Percentiles rank a stretch among this genome's conserved stretches.
phyloP scores from a whole-genome alignment of 805 yeast genomes.

The Helenozyma baotianmanensis region DNA sequence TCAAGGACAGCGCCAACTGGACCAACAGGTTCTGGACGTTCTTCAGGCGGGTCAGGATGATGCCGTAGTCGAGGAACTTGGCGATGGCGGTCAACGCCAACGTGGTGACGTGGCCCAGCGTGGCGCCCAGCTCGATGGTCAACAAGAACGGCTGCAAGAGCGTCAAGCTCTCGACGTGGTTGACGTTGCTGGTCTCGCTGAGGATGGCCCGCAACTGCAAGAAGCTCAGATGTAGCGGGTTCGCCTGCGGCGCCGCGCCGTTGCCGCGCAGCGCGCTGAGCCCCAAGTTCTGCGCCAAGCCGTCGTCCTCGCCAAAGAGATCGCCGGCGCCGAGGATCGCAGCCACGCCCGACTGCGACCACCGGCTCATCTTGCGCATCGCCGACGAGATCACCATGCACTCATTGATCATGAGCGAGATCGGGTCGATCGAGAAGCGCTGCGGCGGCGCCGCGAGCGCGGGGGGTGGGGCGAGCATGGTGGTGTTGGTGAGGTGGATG shows the following conservation, averaged over 20 bases:
- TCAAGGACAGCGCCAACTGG: conserved; percentile 68
- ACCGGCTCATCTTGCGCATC: conserved; percentile 69
- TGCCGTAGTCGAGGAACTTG: conserved; percentile 65
- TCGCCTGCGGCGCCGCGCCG: conserved; percentile 21
- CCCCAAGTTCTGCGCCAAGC: conserved; percentile 19
- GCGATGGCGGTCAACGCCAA: conserved; percentile 72
- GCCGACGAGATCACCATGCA: conserved; percentile 82
- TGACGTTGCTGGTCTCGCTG: conserved; percentile 47
- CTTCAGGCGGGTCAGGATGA: conserved; percentile 52
- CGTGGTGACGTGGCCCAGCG: conserved; percentile 82
- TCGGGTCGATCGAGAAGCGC: conserved; percentile 57
- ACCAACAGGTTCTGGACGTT: conserved; percentile 56
- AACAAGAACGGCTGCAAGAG: conserved; percentile 82
- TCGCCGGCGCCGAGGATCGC: conserved; percentile 70
- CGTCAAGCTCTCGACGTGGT: conserved; percentile 63
- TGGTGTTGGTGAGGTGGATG: too few species aligned
- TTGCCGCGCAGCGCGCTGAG: conserved; percentile 20
- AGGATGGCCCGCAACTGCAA: conserved; percentile 72
- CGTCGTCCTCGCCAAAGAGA: conserved; percentile 45
- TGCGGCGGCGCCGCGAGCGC: not conserved
- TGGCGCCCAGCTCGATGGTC: conserved; percentile 76
- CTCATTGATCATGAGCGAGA: conserved; percentile 81
- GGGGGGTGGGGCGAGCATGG: not conserved
- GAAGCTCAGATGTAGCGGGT: conserved; percentile 74
- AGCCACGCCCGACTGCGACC: conserved; percentile 77